A percentile compares a stretch with the other conserved stretches of the same genome.
phyloP scores from a whole-genome alignment of 768 basidiomycete genomes.

The Omphalotus guepiniiformis region DNA sequence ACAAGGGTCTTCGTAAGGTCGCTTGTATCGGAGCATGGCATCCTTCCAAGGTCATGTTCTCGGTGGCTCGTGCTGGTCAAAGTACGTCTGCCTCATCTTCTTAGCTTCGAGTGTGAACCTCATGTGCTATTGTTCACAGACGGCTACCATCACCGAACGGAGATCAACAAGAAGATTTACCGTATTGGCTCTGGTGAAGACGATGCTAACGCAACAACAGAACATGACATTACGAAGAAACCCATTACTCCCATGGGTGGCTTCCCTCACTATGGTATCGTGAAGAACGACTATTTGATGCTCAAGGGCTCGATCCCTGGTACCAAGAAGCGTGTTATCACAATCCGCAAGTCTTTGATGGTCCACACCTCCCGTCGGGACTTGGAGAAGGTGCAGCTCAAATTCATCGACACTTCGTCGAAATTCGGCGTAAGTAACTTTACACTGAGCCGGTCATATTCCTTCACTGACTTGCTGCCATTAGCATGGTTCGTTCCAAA shows the following conservation, averaged over 20 bases:
- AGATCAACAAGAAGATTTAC: constrained; percentile 99
- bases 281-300: constrained; percentile 98
- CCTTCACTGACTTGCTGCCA: constrained; percentile 10
- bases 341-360: constrained; percentile 96
- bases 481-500: constrained; percentile 96
- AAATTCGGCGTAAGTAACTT: constrained; percentile 81
- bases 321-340: constrained; percentile 97
- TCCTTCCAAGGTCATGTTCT: constrained; percentile 99
- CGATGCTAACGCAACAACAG: constrained; percentile 85
- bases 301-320: constrained; percentile 95
- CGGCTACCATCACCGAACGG: constrained; percentile 95
- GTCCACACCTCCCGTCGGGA: constrained; percentile 93
- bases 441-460: not conserved
- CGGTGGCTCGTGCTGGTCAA: constrained; percentile 99
- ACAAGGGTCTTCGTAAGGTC: constrained; percentile 99
- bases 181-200: constrained; percentile 81
- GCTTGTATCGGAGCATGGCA: constrained; percentile 99
- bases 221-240: constrained; percentile 93
- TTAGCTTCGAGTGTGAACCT: not conserved
- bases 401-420: constrained; percentile 98
- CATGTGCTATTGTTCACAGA: constrained; percentile 39
- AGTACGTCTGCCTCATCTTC: constrained; percentile 48
- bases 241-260: constrained; percentile 96
- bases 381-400: constrained; percentile 96
- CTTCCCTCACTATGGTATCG: constrained; percentile 98